Evolutionary conservation across 1,284 basidiomycete genomes (phyloP).

Genomic region (Cutaneotrichosporon sp.): DNA sequence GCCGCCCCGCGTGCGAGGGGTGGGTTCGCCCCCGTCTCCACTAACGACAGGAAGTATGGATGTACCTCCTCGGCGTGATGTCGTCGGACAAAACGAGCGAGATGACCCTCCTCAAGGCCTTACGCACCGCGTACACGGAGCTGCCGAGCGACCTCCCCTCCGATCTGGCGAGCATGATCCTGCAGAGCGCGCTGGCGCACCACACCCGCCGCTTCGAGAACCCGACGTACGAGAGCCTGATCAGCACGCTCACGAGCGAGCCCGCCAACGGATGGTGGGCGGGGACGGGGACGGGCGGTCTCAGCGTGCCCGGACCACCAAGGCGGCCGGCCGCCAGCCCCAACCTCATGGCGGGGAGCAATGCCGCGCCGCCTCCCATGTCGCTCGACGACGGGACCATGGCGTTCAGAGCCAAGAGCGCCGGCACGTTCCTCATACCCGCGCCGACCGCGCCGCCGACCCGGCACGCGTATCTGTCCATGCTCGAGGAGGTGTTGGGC

Average conservation of each 20-base stretch:
- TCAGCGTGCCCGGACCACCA: neutral
- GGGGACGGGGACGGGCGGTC: neutral
- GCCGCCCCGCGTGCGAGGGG: constrained; percentile 44
- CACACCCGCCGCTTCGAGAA: constrained; percentile 49
- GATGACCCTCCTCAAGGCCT: constrained; percentile 41
- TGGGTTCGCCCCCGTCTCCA: constrained; percentile 22
- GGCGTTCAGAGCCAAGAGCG: constrained; percentile 18
- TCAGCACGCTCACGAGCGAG: constrained; percentile 46
- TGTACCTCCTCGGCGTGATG: constrained; percentile 52
- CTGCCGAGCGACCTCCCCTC: constrained; percentile 39
- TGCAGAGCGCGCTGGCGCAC: constrained; percentile 44
- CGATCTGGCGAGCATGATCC: constrained; percentile 32
- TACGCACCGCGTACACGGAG: constrained; percentile 36
- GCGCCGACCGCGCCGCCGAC: constrained; percentile 41
- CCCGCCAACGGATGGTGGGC: neutral
- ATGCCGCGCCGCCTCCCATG: constrained; percentile 14
- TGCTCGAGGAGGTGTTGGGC: constrained; percentile 47
- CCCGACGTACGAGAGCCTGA: constrained; percentile 50
- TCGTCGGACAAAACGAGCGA: constrained; percentile 49
- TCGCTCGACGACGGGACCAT: constrained; percentile 16
- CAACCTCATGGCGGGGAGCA: neutral
- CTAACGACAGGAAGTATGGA: constrained; percentile 49
- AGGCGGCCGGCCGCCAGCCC: neutral
- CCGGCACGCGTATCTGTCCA: constrained; percentile 38
- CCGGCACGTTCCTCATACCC: constrained; percentile 32